phyloP scores from a whole-genome alignment of 2,329 filamentous ascomycete genomes.

The Cladosporium sphaerospermum region DNA sequence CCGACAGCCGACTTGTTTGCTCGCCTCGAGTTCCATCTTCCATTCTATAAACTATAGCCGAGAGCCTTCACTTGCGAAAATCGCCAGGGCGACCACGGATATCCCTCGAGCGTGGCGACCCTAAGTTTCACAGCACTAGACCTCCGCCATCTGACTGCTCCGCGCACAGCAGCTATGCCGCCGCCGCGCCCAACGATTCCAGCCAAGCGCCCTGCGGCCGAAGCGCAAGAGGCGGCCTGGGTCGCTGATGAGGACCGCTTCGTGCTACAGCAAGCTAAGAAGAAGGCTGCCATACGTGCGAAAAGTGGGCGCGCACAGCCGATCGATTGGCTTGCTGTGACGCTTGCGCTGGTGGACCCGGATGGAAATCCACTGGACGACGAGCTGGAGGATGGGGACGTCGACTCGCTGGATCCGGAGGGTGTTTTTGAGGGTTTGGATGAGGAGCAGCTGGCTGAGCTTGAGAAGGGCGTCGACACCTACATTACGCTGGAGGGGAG shows the following conservation, averaged over 20 bases:
- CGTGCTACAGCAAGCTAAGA: slow-evolving; percentile 93
- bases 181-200: slow-evolving; percentile 31
- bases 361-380: slow-evolving; percentile 76
- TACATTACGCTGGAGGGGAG: slow-evolving; percentile 79
- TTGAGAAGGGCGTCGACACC: slow-evolving; percentile 74
- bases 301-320: slow-evolving; percentile 85
- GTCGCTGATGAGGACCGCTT: slow-evolving; percentile 94
- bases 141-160: background rate
- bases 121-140: slow-evolving; percentile 3
- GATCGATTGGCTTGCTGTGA: slow-evolving; percentile 90
- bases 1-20: background rate
- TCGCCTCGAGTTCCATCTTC: background rate
- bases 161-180: slow-evolving; percentile 9
- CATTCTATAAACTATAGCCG: too few species aligned
- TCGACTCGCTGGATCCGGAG: slow-evolving; percentile 74
- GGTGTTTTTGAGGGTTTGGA: slow-evolving; percentile 70
- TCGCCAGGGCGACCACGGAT: background rate
- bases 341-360: slow-evolving; percentile 77
- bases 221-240: slow-evolving; percentile 55
- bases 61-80: too few species aligned
- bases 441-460: slow-evolving; percentile 60
- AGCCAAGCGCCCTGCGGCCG: slow-evolving; percentile 37
- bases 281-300: slow-evolving; percentile 92
- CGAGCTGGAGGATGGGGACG: slow-evolving; percentile 68
- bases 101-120: background rate